Conservation (phyloP, 2,329 filamentous ascomycete genomes). For the Colletotrichum neosansevieriae region DNA sequence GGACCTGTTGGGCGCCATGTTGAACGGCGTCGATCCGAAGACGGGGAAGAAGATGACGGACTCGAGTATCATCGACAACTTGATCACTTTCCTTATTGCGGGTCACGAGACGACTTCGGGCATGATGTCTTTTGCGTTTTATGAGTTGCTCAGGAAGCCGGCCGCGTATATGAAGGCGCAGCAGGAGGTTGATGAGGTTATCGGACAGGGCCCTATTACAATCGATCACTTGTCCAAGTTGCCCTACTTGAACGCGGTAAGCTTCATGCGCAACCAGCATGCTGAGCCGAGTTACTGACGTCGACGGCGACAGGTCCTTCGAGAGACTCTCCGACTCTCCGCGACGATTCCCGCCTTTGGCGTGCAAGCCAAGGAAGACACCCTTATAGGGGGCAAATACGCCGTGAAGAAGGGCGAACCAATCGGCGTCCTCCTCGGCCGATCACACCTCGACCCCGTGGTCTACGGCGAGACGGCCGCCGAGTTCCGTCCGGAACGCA, state of each 20-base stretch:
- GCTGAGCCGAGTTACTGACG: constrained; percentile 34
- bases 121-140: constrained; percentile 73
- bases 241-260: constrained; percentile 69
- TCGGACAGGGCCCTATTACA: constrained; percentile 67
- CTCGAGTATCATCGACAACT: constrained; percentile 72
- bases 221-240: constrained; percentile 71
- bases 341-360: constrained; percentile 46
- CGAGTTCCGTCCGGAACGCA: constrained; percentile 71
- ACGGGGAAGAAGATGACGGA: constrained; percentile 72
- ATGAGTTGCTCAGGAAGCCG: constrained; percentile 74
- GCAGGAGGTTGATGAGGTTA: constrained; percentile 74
- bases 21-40: constrained; percentile 72
- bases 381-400: constrained; percentile 67
- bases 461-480: constrained; percentile 69
- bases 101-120: constrained; percentile 79
- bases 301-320: constrained; percentile 54
- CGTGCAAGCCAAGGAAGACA: constrained; percentile 53
- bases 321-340: constrained; percentile 60
- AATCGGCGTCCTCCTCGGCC: constrained; percentile 59
- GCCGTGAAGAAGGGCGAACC: constrained; percentile 57
- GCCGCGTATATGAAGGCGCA: constrained; percentile 70
- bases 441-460: constrained; percentile 65
- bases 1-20: constrained; percentile 76
- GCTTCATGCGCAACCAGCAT: neutral
- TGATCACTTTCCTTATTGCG: constrained; percentile 77